Percentiles rank a stretch among this genome's conserved stretches.
These are phyloP conservation scores for Myriosclerotinia duriaeana DNA, from an alignment of 2,329 filamentous ascomycete genomes.

Conservation along the genomic window DNA sequence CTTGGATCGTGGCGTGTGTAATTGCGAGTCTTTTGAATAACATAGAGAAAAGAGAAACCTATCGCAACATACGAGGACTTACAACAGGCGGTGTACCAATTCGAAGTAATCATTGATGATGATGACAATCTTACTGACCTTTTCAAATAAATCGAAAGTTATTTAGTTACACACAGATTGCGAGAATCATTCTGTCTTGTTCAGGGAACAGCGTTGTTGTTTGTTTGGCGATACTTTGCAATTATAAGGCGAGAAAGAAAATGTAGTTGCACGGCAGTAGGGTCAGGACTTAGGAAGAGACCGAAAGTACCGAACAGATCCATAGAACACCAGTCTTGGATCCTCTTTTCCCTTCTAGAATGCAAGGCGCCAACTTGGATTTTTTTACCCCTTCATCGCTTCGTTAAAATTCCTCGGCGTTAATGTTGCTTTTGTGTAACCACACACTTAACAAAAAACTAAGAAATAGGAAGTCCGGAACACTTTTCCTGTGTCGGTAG, in stretches of 20 bases:
- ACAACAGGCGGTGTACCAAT: conserved; percentile 21
- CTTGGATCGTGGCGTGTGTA: conserved; percentile 8
- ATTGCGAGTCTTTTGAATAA: background rate
- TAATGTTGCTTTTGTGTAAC: background rate
- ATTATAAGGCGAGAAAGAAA: conserved; percentile 4
- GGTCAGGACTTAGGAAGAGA: background rate
- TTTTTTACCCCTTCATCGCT: conserved; percentile 12
- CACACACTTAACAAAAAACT: background rate
- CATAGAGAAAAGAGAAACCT: conserved; percentile 12
- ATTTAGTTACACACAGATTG: conserved; percentile 6
- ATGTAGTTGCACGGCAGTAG: background rate
- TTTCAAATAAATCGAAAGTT: conserved; percentile 10
- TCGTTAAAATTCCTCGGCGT: conserved; percentile 9
- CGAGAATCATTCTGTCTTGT: conserved; percentile 8
- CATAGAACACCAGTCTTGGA: background rate
- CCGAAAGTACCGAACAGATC: background rate
- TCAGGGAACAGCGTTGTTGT: conserved; percentile 21
- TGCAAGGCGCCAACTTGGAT: background rate
- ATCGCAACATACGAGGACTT: conserved; percentile 1
- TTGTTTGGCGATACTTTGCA: background rate
- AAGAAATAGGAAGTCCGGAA: conserved; percentile 7
- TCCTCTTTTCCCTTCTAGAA: conserved; percentile 11
- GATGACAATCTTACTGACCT: background rate
- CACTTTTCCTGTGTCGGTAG: conserved; percentile 5
- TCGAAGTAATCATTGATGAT: background rate